phyloP scores from a whole-genome alignment of 164 flowering plant genomes.

The Vitis cinerea region DNA sequence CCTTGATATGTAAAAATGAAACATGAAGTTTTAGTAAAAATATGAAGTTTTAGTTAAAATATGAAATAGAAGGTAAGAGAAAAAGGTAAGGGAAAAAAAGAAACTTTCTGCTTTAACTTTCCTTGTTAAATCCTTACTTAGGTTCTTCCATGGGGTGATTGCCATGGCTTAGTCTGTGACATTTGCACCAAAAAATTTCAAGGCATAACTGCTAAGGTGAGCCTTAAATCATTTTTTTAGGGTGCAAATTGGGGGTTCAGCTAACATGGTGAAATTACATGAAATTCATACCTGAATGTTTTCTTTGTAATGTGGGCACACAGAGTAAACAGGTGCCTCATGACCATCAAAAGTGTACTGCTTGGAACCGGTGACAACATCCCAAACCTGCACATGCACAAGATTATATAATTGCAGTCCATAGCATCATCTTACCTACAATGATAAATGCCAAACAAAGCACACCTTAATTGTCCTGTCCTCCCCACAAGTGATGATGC shows the following conservation, averaged over 20 bases:
- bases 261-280: background rate
- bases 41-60: background rate
- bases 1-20: background rate
- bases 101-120: background rate
- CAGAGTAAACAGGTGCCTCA: constrained; percentile 36
- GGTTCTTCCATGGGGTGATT: background rate
- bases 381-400: constrained; percentile 32
- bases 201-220: background rate
- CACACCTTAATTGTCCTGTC: constrained; percentile 51
- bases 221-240: background rate
- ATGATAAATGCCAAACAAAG: background rate
- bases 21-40: background rate
- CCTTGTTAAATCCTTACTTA: background rate
- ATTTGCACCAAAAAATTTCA: background rate
- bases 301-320: constrained; percentile 32
- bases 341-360: constrained; percentile 35
- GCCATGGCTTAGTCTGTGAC: background rate
- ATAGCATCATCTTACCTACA: background rate
- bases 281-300: constrained; percentile 21
- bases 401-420: background rate
- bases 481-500: constrained; percentile 52
- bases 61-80: no score
- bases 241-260: background rate
- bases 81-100: background rate
- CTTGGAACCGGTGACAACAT: constrained; percentile 26